These are phyloP conservation scores for Vicia villosa DNA, from an alignment of 306 rosid genomes.

Conservation along the genomic window DNA sequence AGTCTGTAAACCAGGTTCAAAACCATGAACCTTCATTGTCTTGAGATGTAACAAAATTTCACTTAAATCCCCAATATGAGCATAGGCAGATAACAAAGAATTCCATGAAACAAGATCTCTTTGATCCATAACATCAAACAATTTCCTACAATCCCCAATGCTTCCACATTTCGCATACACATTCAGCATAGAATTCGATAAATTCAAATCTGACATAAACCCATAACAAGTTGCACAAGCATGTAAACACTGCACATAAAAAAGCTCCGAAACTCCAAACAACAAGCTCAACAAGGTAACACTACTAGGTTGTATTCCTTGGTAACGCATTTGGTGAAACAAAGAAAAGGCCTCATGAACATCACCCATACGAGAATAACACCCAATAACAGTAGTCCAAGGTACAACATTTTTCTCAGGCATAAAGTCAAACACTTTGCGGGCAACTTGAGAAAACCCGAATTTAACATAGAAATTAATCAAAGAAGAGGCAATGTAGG, in stretches of 20 bases:
- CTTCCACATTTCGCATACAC: conserved; percentile 65
- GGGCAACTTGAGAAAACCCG: conserved; percentile 45
- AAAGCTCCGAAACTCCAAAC: conserved; percentile 50
- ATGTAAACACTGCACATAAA: conserved; percentile 61
- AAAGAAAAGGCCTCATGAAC: conserved; percentile 45
- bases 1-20: conserved; percentile 57
- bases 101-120: conserved; percentile 74
- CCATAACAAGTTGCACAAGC: conserved; percentile 61
- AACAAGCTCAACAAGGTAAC: conserved; percentile 67
- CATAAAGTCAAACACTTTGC: conserved; percentile 64
- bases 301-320: conserved; percentile 57
- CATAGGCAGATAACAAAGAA: conserved; percentile 58
- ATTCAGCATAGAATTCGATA: conserved; percentile 63
- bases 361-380: conserved; percentile 48
- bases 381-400: conserved; percentile 82
- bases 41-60: conserved; percentile 47
- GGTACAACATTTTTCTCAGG: conserved; percentile 70
- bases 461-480: conserved; percentile 57
- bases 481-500: conserved; percentile 66
- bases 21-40: conserved; percentile 51
- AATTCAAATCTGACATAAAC: conserved; percentile 51
- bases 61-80: conserved; percentile 51
- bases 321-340: conserved; percentile 53
- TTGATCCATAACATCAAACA: conserved; percentile 57
- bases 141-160: conserved; percentile 52